These are phyloP conservation scores for Combretum micranthum DNA, from an alignment of 345 rosid genomes.

Conservation along the genomic window DNA sequence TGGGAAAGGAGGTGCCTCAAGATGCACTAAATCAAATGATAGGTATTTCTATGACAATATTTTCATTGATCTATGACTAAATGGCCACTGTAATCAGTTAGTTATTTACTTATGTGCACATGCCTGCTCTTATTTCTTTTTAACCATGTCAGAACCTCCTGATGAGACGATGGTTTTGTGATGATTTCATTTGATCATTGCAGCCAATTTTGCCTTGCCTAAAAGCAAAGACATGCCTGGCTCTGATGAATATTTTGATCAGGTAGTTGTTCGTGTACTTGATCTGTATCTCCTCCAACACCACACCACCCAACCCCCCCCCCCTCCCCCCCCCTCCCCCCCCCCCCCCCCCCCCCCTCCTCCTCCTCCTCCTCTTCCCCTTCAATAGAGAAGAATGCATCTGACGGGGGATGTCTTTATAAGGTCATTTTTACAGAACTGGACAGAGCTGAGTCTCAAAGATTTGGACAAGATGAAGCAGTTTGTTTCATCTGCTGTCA, in stretches of 20 bases:
- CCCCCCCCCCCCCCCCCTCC: too few relatives aligned
- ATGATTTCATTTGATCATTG: slow-evolving; percentile 3
- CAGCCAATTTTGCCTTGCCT: slow-evolving; percentile 25
- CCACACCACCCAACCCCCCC: too few relatives aligned
- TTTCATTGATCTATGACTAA: background rate
- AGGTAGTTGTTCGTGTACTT: slow-evolving; percentile 8
- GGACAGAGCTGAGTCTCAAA: slow-evolving; percentile 13
- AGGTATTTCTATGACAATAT: slow-evolving; percentile 10
- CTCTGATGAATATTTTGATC: slow-evolving; percentile 22
- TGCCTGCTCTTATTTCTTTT: background rate
- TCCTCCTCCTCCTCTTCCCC: too few relatives aligned
- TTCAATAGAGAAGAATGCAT: background rate
- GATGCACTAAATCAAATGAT: slow-evolving; percentile 20
- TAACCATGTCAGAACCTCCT: background rate
- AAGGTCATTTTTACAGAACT: slow-evolving; percentile 27
- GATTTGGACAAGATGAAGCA: slow-evolving; percentile 23
- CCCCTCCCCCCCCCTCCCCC: too few relatives aligned
- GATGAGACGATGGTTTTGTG: background rate
- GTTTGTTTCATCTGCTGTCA: slow-evolving; percentile 8
- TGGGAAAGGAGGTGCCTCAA: slow-evolving; percentile 27
- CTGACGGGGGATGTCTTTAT: slow-evolving; percentile 7
- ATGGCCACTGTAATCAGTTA: too few relatives aligned
- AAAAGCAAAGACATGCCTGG: slow-evolving; percentile 14
- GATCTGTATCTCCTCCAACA: background rate
- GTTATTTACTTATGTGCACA: background rate